Evolutionary conservation across 2,329 filamentous ascomycete species (phyloP).

Genomic region (Microdochium paspali): DNA sequence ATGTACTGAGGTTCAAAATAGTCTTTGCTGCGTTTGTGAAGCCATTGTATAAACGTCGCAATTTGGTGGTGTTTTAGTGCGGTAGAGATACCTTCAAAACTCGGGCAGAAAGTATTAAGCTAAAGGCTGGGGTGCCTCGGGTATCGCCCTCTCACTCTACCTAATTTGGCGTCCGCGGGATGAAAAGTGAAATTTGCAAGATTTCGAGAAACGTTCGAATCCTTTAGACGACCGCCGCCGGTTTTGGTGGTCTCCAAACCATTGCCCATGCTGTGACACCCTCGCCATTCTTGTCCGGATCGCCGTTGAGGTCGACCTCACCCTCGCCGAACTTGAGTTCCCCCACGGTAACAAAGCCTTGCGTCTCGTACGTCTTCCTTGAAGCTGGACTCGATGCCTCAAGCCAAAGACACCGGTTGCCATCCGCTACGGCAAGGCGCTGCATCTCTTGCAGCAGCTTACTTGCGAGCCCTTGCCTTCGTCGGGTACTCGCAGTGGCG

Average conservation of each 20-base stretch:
- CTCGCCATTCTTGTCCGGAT: constrained; percentile 1
- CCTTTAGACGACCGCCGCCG: not conserved
- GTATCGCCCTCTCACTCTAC: too few relatives aligned
- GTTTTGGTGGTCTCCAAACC: constrained; percentile 3
- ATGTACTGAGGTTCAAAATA: too few relatives aligned
- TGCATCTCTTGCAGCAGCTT: constrained; percentile 3
- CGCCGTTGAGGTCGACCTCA: constrained; percentile 2
- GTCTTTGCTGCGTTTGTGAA: too few relatives aligned
- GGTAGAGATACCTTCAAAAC: too few relatives aligned
- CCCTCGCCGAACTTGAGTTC: constrained; percentile 5
- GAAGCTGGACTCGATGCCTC: not conserved
- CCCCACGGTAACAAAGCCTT: constrained; percentile 1
- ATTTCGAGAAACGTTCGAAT: too few relatives aligned
- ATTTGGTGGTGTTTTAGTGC: too few relatives aligned
- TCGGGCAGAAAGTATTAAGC: too few relatives aligned
- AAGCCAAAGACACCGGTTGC: constrained; percentile 1
- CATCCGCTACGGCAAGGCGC: constrained; percentile 1
- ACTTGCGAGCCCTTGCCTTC: constrained; percentile 4
- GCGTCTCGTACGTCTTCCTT: constrained; percentile 1
- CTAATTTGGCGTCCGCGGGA: too few relatives aligned
- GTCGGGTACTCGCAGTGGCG: constrained; percentile 23
- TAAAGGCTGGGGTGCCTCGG: too few relatives aligned
- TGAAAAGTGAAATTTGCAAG: too few relatives aligned
- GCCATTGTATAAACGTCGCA: too few relatives aligned
- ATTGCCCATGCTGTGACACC: constrained; percentile 7